phyloP scores from a whole-genome alignment of 2,329 filamentous ascomycete species.

The Cryphonectria carpinicola region DNA sequence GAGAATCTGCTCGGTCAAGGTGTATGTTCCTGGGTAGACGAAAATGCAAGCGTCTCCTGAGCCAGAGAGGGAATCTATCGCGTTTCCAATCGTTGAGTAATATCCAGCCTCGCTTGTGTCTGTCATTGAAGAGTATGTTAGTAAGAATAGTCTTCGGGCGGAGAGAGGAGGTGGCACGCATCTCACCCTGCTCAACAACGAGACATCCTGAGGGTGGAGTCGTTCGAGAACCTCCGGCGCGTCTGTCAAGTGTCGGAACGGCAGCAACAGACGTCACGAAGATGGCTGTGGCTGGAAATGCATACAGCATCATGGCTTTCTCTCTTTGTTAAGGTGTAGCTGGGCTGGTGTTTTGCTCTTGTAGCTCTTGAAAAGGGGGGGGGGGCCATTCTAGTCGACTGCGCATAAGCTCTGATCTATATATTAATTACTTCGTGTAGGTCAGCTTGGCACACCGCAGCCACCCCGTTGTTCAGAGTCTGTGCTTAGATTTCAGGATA shows the following conservation, averaged over 20 bases:
- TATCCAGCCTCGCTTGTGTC: slow-evolving; percentile 2
- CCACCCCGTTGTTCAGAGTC: not conserved
- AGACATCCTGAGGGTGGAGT: slow-evolving; percentile 11
- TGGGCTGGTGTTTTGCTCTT: not conserved
- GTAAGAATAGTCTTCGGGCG: not conserved
- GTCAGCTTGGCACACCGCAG: not conserved
- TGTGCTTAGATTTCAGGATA: not conserved
- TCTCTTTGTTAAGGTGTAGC: not conserved
- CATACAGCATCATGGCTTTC: not conserved
- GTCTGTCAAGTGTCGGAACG: not conserved
- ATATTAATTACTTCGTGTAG: not conserved
- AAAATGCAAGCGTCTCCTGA: slow-evolving; percentile 39
- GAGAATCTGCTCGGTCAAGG: slow-evolving; percentile 36
- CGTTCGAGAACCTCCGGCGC: not conserved
- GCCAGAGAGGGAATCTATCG: slow-evolving; percentile 35
- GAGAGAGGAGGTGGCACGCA: not conserved
- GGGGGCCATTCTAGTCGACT: not conserved
- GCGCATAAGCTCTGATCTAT: not conserved
- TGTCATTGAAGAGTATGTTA: not conserved
- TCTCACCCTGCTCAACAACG: slow-evolving; percentile 8
- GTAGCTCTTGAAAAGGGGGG: not conserved
- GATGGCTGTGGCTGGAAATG: not conserved
- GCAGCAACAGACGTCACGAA: not conserved
- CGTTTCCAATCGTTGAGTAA: slow-evolving; percentile 33
- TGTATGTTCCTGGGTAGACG: slow-evolving; percentile 38